A percentile compares a stretch with the other conserved stretches of the same genome.
phyloP scores from a whole-genome alignment of 768 basidiomycete genomes.

The Tulasnella sp. region DNA sequence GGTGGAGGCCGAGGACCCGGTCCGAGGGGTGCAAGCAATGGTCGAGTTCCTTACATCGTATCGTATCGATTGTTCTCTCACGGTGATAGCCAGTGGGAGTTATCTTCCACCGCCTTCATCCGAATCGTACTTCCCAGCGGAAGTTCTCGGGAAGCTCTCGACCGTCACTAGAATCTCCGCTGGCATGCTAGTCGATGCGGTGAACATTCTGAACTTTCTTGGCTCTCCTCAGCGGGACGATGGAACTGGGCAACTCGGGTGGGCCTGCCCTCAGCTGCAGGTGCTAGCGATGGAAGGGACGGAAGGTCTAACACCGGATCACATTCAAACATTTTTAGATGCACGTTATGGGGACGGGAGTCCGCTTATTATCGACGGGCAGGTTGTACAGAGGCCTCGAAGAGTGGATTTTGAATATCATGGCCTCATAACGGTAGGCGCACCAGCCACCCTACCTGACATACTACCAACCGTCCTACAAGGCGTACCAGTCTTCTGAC shows the following conservation, averaged over 20 bases:
- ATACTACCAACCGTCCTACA: no score
- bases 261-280: neutral
- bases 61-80: neutral
- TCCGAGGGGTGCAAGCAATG: neutral
- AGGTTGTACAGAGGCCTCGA: neutral
- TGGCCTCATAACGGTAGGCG: no score
- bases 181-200: neutral
- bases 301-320: neutral
- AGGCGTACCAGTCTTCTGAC: no score
- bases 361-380: neutral
- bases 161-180: neutral
- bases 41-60: neutral
- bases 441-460: no score
- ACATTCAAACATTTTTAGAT: neutral
- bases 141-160: neutral
- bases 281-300: neutral
- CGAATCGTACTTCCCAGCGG: neutral
- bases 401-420: no score
- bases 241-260: neutral
- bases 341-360: neutral
- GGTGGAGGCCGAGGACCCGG: neutral
- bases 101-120: neutral
- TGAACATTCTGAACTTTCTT: neutral
- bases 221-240: neutral
- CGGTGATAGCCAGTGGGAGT: neutral